Evolutionary conservation across 2,329 filamentous ascomycete species (phyloP), one percentile per base, ranked within the genome.

Genomic region (Fusarium brachygibbosum): DNA sequence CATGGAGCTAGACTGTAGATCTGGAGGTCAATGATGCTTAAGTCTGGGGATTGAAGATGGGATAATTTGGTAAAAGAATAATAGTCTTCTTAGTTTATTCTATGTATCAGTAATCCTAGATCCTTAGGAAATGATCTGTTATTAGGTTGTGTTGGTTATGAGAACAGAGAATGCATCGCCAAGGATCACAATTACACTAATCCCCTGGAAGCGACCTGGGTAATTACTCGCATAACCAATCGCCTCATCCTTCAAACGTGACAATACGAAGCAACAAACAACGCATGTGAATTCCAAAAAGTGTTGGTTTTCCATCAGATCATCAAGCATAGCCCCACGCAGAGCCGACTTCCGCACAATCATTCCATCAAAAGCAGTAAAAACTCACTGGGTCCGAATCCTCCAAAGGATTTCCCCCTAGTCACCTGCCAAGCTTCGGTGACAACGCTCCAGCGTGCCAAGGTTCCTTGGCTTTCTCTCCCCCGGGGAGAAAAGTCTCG

Each of bases 391-490:
- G 29, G 29, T 29, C 29, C 9, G 9, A 29, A 50, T 50, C 48
- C 48, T 50, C 29, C 14, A 19, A 6, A n/a, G 17, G 17, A 28
- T 1, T 42, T 14, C 19, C 28, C 44, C 45, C 21, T n/a, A 32
- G n/a, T 37, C 25, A 29, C 8, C 13, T 21, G 62, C 62, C 62
- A 65, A 65, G 60, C 32, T 41, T 41, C 5, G 19, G 9, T 34
- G 8, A 54, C 12, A 4, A 42, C 23, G 10, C n/a, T 29, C 21
- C n/a, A 6, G 13, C 23, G 41, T 65, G 62, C 62, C 53, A 65
- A 65, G 62, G 42, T 35, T 16, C 8, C 60, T 66, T 53, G 28
- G 61, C 60, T 25, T 46, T 19, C 10, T 25, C 5, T 41, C 29
- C 9, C 29, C 29, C 17, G 5, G 17, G 42, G 49, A 21, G 8